Conservation (phyloP, 495 filamentous ascomycete genomes). For the Penicillium salamii region DNA sequence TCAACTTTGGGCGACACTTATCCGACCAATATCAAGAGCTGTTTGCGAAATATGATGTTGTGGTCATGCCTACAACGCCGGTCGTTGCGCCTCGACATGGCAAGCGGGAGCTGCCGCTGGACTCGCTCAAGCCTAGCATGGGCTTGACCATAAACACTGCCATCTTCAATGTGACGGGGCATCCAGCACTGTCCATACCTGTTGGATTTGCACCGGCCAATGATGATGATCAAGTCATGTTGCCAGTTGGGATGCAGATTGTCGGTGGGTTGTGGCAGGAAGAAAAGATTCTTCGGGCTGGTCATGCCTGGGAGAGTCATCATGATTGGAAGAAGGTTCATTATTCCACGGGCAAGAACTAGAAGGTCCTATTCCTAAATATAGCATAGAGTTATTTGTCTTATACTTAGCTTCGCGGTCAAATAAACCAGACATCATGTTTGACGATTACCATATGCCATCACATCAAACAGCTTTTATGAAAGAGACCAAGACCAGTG, state of each 20-base stretch:
- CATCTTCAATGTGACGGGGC: conserved; percentile 55
- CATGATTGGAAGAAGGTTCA: conserved; percentile 46
- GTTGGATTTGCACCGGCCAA: conserved; percentile 46
- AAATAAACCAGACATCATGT: no score
- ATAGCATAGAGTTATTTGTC: no score
- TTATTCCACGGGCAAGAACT: conserved; percentile 7
- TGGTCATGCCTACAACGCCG: conserved; percentile 50
- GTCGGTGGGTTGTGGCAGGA: conserved; percentile 45
- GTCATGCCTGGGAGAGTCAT: conserved; percentile 49
- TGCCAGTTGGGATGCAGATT: conserved; percentile 59
- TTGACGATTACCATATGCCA: no score
- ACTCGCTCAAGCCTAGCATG: conserved; percentile 38
- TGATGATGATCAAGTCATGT: conserved; percentile 40
- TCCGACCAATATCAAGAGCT: conserved; percentile 44
- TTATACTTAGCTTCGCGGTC: no score
- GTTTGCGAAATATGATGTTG: conserved; percentile 40
- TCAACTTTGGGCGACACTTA: conserved; percentile 39
- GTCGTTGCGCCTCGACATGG: conserved; percentile 37
- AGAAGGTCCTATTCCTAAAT: background rate
- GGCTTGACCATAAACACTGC: conserved; percentile 54
- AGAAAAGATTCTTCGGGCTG: conserved; percentile 44
- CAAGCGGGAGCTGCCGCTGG: conserved; percentile 34
- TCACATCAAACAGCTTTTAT: no score
- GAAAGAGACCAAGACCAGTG: no score
- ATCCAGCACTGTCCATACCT: conserved; percentile 56